phyloP scores from a whole-genome alignment of 2,329 filamentous ascomycete genomes.

The Clarireedia homoeocarpa region DNA sequence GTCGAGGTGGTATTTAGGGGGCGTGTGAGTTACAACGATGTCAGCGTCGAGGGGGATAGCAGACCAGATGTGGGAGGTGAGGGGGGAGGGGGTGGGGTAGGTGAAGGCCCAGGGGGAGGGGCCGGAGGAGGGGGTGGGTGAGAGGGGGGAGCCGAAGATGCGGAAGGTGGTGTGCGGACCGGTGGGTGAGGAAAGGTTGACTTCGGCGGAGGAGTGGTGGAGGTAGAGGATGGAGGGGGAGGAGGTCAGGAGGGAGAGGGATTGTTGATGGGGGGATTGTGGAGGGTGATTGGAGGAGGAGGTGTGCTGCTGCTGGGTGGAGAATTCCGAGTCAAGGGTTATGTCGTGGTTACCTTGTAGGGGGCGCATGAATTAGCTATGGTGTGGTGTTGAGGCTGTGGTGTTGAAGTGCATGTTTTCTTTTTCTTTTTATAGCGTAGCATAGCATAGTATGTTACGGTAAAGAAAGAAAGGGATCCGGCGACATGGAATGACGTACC shows the following conservation, averaged over 20 bases:
- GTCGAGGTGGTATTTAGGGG: conserved; percentile 54
- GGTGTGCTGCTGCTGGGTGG: conserved; percentile 44
- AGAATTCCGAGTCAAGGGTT: conserved; percentile 59
- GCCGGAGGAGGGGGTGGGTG: conserved; percentile 34
- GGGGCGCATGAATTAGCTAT: background rate
- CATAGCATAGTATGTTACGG: too few species aligned
- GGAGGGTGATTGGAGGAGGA: too few species aligned
- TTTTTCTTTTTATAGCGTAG: too few species aligned
- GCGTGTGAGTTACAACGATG: conserved; percentile 64
- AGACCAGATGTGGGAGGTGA: conserved; percentile 43
- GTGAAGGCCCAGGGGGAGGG: conserved; percentile 55
- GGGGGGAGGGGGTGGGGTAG: conserved; percentile 39
- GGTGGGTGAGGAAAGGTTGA: conserved; percentile 44
- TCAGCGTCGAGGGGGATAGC: conserved; percentile 54
- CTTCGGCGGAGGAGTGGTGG: conserved; percentile 44
- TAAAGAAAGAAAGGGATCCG: background rate
- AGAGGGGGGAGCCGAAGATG: conserved; percentile 65
- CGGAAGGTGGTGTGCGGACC: conserved; percentile 55
- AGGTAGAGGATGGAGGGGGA: conserved; percentile 56
- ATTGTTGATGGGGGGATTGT: conserved; percentile 37
- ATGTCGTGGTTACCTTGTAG: conserved; percentile 65
- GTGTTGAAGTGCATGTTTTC: too few species aligned
- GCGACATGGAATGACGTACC: conserved; percentile 35
- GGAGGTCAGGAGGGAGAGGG: conserved; percentile 34
- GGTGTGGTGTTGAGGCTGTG: too few species aligned